A percentile compares a stretch with the other conserved stretches of the same genome.
Evolutionary conservation across 2,329 filamentous ascomycete genomes (phyloP).

Genomic region (Corniculantispora saksenae): DNA sequence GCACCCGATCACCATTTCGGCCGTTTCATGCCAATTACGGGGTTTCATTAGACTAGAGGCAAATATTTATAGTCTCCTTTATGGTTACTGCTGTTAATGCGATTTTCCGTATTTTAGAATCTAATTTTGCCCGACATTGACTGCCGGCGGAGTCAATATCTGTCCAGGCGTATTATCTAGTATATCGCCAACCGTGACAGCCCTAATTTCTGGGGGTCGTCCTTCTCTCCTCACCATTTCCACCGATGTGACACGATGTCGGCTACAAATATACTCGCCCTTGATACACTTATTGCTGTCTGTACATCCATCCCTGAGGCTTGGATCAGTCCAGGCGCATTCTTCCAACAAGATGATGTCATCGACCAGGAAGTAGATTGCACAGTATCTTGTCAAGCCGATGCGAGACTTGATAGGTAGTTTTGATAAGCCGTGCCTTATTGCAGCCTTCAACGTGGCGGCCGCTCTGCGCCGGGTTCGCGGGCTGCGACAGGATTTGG

Average conservation of each 20-base stretch:
- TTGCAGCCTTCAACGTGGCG: background rate
- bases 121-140: background rate
- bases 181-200: background rate
- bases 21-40: no score
- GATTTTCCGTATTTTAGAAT: no score
- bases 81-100: no score
- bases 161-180: background rate
- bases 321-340: background rate
- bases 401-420: slow-evolving; percentile 4
- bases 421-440: slow-evolving; percentile 26
- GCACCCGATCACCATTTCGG: no score
- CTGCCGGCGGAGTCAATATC: background rate
- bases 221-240: background rate
- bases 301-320: background rate
- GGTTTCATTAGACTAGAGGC: no score
- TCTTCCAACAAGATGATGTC: background rate
- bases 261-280: background rate
- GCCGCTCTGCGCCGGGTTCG: background rate
- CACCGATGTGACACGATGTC: background rate
- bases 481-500: background rate
- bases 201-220: background rate
- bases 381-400: background rate
- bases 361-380: background rate
- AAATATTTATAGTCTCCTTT: no score
- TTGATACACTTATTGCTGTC: background rate